Conservation (phyloP, 176 grass and related monocot genomes). For the Eragrostis curvula region DNA sequence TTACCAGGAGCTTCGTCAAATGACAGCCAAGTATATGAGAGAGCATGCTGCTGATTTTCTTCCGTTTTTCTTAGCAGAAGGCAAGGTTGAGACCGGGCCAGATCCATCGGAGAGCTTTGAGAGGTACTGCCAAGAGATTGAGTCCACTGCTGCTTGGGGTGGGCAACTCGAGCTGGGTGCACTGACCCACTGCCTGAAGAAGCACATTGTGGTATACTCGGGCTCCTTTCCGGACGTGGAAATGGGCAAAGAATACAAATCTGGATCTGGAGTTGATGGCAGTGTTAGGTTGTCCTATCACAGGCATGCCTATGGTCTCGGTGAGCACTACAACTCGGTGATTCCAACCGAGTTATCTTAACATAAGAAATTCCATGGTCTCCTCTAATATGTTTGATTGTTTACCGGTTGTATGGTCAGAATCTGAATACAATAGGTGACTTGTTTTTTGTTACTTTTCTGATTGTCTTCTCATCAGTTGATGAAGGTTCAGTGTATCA, state of each 20-base stretch:
- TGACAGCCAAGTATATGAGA: slow-evolving; percentile 83
- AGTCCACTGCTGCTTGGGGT: slow-evolving; percentile 83
- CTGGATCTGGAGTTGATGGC: slow-evolving; percentile 30
- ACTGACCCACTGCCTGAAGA: slow-evolving; percentile 83
- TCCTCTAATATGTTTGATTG: slow-evolving; percentile 24
- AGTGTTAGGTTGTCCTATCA: slow-evolving; percentile 77
- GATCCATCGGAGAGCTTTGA: slow-evolving; percentile 62
- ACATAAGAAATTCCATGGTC: background rate
- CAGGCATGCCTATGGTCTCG: slow-evolving; percentile 89
- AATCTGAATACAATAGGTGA: slow-evolving; percentile 10
- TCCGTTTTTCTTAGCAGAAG: slow-evolving; percentile 85
- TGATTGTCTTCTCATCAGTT: background rate
- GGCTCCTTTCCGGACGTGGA: slow-evolving; percentile 96
- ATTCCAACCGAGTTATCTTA: slow-evolving; percentile 44
- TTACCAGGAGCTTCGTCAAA: slow-evolving; percentile 77
- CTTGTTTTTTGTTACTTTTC: background rate
- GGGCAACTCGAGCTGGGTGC: slow-evolving; percentile 93
- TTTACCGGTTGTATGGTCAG: slow-evolving; percentile 26
- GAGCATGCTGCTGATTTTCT: slow-evolving; percentile 67
- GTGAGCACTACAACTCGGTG: slow-evolving; percentile 97
- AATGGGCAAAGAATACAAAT: slow-evolving; percentile 93
- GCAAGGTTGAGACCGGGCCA: slow-evolving; percentile 65
- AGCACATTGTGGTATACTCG: slow-evolving; percentile 85
- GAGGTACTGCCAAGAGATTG: slow-evolving; percentile 79
- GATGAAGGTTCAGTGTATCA: slow-evolving; percentile 40